Percentiles rank a stretch among this genome's conserved stretches.
phyloP scores from a whole-genome alignment of 495 filamentous ascomycete genomes.

The Friedmanniomyces endolithicus region DNA sequence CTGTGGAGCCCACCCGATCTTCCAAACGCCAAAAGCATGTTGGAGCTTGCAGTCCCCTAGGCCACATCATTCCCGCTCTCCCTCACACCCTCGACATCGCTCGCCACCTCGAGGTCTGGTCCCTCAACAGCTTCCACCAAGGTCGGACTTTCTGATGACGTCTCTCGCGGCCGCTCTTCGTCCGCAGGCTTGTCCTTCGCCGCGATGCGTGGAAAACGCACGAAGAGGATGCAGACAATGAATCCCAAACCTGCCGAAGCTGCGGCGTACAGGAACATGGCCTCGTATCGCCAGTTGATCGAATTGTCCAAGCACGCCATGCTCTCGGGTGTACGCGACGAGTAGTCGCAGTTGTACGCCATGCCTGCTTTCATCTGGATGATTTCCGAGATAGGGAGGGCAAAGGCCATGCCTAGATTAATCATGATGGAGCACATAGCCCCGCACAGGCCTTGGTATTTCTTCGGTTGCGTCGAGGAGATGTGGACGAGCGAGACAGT shows the following conservation, averaged over 20 bases:
- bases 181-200: slow-evolving; percentile 8
- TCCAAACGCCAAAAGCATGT: not conserved
- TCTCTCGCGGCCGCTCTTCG: slow-evolving; percentile 7
- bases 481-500: slow-evolving; percentile 78
- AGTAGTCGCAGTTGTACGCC: not conserved
- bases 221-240: slow-evolving; percentile 46
- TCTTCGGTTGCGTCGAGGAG: slow-evolving; percentile 56
- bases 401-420: slow-evolving; percentile 73
- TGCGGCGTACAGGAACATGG: slow-evolving; percentile 57
- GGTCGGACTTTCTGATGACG: slow-evolving; percentile 5
- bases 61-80: not conserved
- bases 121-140: not conserved
- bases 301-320: slow-evolving; percentile 17
- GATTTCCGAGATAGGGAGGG: slow-evolving; percentile 64
- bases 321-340: not conserved
- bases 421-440: slow-evolving; percentile 39
- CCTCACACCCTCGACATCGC: not conserved
- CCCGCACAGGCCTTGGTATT: slow-evolving; percentile 64
- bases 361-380: slow-evolving; percentile 37
- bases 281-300: slow-evolving; percentile 40
- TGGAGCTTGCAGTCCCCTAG: not conserved
- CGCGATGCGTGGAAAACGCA: slow-evolving; percentile 36
- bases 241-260: slow-evolving; percentile 44
- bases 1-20: not conserved
- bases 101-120: not conserved